Base-by-base conservation (phyloP, 2,329 filamentous ascomycete genomes). In the Sphaerulina vaccinii region DNA sequence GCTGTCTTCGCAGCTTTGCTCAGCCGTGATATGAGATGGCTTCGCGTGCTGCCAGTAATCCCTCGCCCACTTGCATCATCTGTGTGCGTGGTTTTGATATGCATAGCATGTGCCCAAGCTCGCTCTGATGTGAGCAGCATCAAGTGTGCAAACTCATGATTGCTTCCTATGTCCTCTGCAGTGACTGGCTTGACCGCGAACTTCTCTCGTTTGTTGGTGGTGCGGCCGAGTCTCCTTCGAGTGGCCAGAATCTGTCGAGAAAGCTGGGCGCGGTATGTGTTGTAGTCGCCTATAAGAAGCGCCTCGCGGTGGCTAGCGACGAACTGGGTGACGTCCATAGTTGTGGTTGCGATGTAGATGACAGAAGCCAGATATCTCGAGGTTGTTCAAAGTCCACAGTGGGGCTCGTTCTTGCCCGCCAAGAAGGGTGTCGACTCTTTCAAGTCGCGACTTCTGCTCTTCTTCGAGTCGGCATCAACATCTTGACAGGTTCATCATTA, bases 71-170 rank as follows among this genome's bases (percentile, higher is more conserved):
- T 76, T 55, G 85, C 84, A 62, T 93, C 89, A 62, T 87, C 81
- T 33, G 88, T 82, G 68, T 95, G 89, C 16, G 83, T 77, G 3
- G 89, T 82, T 72, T 95, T 96, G 80, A 96, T 90, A 68, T 87
- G 84, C 90, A 97, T 95, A 52, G 91, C 92, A 70, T 96, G 86
- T 32, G 93, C 92, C 89, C 90, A 97, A 45, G 91, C 89, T 58
- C 93, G 83, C 75, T 99, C 93, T 55, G 91, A 85, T 33, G 84
- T 88, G 65, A 96, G 83, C 51, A 99, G 79, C 24, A 92, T 78
- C n/a, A 96, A 78, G 60, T 87, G 79, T 42, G 85, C 81, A 63
- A 83, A 96, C 87, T 88, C 88, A 70, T 83, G 77, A 71, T 90
- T 88, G 57, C 79, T 77, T 29, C 79, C 81, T 63, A 97, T 79